Conservation (phyloP, 2,329 filamentous ascomycete genomes). For the Monilinia aucupariae region DNA sequence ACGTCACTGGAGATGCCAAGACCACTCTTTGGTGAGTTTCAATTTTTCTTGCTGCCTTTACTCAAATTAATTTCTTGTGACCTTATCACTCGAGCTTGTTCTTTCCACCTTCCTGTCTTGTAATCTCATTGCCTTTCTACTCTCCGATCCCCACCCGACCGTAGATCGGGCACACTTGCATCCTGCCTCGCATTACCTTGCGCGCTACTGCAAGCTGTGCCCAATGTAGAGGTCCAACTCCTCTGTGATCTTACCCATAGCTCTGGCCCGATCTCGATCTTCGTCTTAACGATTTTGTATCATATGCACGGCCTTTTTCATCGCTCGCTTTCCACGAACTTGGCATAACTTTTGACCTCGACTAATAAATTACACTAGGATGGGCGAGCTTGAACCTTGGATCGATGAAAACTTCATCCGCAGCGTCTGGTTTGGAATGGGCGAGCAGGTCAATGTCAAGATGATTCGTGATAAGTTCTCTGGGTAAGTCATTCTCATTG, state of each 20-base stretch:
- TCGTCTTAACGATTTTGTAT: neutral
- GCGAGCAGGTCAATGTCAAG: conserved; percentile 95
- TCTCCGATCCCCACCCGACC: neutral
- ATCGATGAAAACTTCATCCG: conserved; percentile 99
- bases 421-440: conserved; percentile 84
- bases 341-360: neutral
- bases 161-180: conserved; percentile 22
- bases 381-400: conserved; percentile 98
- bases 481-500: conserved; percentile 56
- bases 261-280: neutral
- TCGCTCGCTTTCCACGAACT: neutral
- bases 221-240: neutral
- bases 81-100: conserved; percentile 36
- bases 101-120: neutral
- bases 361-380: conserved; percentile 52
- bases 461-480: conserved; percentile 99
- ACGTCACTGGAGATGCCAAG: conserved; percentile 46
- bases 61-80: neutral
- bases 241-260: neutral
- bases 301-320: neutral
- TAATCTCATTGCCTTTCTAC: neutral
- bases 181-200: conserved; percentile 42
- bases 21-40: conserved; percentile 50
- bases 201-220: neutral
- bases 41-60: neutral